Conservation (phyloP, 2,329 filamentous ascomycete species). For the Neonectria ditissima region DNA sequence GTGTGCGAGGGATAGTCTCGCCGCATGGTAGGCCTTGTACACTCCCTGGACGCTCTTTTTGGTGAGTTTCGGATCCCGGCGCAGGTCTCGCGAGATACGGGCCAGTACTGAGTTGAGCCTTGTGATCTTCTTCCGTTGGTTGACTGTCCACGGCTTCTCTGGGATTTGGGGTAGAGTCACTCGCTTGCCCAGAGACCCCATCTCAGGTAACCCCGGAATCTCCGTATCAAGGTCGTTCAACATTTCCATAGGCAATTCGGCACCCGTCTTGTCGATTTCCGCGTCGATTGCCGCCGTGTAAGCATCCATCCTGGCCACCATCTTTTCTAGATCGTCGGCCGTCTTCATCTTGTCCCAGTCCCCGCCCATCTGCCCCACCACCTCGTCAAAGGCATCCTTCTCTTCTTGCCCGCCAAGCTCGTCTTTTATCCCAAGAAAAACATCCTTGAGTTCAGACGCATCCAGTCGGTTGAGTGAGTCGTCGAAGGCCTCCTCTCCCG, state of each 20-base stretch:
- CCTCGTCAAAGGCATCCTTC: conserved; percentile 50
- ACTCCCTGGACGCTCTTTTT: conserved; percentile 53
- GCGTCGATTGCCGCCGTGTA: conserved; percentile 52
- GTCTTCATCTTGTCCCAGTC: conserved; percentile 48
- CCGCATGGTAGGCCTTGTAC: conserved; percentile 64
- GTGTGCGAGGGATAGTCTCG: conserved; percentile 57
- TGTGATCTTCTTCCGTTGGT: conserved; percentile 54
- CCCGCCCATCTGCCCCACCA: conserved; percentile 50
- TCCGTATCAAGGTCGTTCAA: conserved; percentile 48
- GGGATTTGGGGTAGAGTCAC: conserved; percentile 50
- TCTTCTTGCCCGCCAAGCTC: conserved; percentile 52
- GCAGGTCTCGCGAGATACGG: conserved; percentile 45
- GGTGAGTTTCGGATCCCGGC: conserved; percentile 45
- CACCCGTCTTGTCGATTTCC: conserved; percentile 49
- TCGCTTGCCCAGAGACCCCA: conserved; percentile 42
- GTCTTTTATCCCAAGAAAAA: conserved; percentile 53
- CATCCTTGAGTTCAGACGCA: conserved; percentile 51
- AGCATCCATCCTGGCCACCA: conserved; percentile 49
- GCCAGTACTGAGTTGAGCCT: conserved; percentile 51
- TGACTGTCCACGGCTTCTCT: conserved; percentile 51
- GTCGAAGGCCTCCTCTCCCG: conserved; percentile 55
- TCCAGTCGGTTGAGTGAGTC: conserved; percentile 53
- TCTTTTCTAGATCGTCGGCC: conserved; percentile 50
- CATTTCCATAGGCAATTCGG: conserved; percentile 49
- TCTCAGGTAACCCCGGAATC: conserved; percentile 42